Conservation (phyloP, 441 rosid species). For the Pelargonium australe region DNA sequence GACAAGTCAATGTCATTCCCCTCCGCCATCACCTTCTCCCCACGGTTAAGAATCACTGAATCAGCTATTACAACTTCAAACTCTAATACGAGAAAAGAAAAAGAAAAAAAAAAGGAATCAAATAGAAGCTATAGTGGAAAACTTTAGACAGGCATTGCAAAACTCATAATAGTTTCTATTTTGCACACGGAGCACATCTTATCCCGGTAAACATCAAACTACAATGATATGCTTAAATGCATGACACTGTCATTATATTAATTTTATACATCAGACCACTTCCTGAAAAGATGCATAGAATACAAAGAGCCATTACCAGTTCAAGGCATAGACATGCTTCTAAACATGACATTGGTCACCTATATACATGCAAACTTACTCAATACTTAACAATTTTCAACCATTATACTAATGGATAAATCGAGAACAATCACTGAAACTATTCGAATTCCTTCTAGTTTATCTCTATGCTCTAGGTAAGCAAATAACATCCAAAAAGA, state of each 20-base stretch:
- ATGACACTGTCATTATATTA: neutral
- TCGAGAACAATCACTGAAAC: neutral
- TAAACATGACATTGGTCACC: too few relatives aligned
- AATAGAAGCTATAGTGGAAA: constrained; percentile 2
- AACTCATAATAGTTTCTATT: neutral
- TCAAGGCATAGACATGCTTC: too few relatives aligned
- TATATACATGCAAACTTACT: too few relatives aligned
- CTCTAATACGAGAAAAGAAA: neutral
- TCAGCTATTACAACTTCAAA: constrained; percentile 13
- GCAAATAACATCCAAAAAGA: neutral
- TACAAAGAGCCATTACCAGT: too few relatives aligned
- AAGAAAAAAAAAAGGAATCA: neutral
- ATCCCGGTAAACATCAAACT: neutral
- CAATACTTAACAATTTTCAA: neutral
- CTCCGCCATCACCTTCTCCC: constrained; percentile 45
- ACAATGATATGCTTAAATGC: neutral
- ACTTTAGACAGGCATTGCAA: neutral
- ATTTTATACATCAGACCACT: neutral
- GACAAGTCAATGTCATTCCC: constrained; percentile 42
- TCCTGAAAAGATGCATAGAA: neutral
- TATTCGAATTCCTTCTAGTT: neutral
- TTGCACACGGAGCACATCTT: neutral
- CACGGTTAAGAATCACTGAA: neutral
- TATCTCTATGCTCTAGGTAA: neutral
- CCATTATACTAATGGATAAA: neutral